Percentiles rank a stretch among this genome's conserved stretches.
Evolutionary conservation across 1,139 yeast species (phyloP).

Genomic region (Pichia sp.): DNA sequence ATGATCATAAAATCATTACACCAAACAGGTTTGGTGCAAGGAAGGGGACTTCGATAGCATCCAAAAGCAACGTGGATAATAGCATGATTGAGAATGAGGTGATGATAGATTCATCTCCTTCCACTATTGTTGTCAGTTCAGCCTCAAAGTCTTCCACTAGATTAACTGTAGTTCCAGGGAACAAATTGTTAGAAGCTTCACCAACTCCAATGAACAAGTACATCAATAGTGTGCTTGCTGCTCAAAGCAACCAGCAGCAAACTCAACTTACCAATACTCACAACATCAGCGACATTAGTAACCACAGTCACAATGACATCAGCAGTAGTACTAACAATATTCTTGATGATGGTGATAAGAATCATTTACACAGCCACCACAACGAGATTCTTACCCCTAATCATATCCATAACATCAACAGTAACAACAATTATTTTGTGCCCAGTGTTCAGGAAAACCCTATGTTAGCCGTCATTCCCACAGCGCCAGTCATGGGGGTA

Average conservation of each 20-base stretch:
- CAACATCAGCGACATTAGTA: background rate
- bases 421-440: background rate
- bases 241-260: background rate
- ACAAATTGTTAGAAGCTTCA: conserved; percentile 11
- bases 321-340: background rate
- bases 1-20: background rate
- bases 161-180: background rate
- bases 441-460: background rate
- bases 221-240: conserved; percentile 1
- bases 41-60: background rate
- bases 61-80: background rate
- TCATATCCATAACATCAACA: background rate
- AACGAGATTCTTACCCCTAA: background rate
- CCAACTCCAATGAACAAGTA: conserved; percentile 18
- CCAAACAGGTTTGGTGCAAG: background rate
- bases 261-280: background rate
- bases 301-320: background rate
- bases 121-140: conserved; percentile 18
- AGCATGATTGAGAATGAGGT: background rate
- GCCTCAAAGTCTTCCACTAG: conserved; percentile 10
- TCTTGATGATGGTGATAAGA: background rate
- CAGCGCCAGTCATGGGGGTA: conserved; percentile 15
- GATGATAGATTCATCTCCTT: conserved; percentile 18
- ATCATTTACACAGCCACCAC: background rate
- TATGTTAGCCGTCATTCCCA: background rate